These are phyloP conservation scores for Neonectria magnoliae DNA, from an alignment of 2,329 filamentous ascomycete species.

Conservation along the genomic window DNA sequence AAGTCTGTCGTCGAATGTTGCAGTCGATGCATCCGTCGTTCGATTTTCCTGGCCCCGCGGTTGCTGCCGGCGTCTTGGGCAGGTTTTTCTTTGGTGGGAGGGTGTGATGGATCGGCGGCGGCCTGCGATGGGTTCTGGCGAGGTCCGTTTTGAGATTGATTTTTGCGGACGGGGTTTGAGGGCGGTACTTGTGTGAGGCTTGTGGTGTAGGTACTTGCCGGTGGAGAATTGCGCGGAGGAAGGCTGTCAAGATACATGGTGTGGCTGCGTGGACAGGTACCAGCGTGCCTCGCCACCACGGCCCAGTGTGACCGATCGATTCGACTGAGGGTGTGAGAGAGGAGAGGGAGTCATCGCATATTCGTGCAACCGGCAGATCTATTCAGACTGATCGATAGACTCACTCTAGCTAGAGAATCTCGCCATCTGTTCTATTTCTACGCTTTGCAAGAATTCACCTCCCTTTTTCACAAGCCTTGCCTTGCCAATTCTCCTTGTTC, in stretches of 20 bases:
- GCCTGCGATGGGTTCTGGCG: constrained; percentile 35
- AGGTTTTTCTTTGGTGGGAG: constrained; percentile 19
- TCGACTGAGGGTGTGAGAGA: constrained; percentile 1
- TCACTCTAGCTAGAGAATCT: background rate
- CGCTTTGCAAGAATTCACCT: constrained; percentile 16
- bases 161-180: constrained; percentile 31
- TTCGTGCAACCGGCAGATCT: background rate
- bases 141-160: constrained; percentile 43
- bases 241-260: constrained; percentile 26
- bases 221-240: background rate
- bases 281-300: constrained; percentile 10
- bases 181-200: constrained; percentile 23
- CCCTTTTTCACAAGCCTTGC: constrained; percentile 20
- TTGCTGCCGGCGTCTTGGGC: constrained; percentile 30
- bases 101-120: constrained; percentile 40
- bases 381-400: background rate
- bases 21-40: constrained; percentile 39
- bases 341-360: background rate
- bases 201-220: constrained; percentile 8
- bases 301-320: constrained; percentile 7
- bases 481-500: background rate
- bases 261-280: constrained; percentile 30
- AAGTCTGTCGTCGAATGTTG: constrained; percentile 20
- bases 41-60: constrained; percentile 32
- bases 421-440: background rate